Conservation (phyloP, 2,329 filamentous ascomycete species). For the Neofusicoccum sp. region DNA sequence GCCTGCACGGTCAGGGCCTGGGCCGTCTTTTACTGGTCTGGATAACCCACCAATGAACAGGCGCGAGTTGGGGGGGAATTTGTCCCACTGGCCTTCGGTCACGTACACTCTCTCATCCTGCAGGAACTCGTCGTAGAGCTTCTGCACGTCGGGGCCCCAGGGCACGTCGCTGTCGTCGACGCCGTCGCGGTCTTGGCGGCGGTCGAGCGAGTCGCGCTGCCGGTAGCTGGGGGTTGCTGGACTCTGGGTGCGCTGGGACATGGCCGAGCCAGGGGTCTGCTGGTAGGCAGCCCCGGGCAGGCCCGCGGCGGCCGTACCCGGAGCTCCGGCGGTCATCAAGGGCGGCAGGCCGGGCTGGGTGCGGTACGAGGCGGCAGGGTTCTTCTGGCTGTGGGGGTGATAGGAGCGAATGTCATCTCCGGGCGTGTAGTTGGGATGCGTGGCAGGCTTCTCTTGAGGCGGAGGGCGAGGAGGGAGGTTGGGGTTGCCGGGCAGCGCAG, state of each 20-base stretch:
- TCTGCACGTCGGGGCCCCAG: conserved; percentile 60
- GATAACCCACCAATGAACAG: conserved; percentile 71
- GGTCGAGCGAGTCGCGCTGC: conserved; percentile 28
- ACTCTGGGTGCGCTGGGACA: conserved; percentile 28
- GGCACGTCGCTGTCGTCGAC: conserved; percentile 47
- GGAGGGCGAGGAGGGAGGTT: conserved; percentile 49
- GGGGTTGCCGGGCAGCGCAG: conserved; percentile 39
- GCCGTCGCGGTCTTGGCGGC: conserved; percentile 26
- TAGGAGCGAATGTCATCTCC: conserved; percentile 51
- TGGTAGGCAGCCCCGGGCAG: conserved; percentile 17
- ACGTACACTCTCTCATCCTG: conserved; percentile 72
- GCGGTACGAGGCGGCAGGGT: conserved; percentile 31
- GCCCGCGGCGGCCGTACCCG: conserved; percentile 15
- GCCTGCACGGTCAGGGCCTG: conserved; percentile 49
- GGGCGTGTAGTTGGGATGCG: conserved; percentile 48
- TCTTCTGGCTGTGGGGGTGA: conserved; percentile 47
- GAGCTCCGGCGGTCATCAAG: conserved; percentile 23
- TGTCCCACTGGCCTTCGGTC: conserved; percentile 76
- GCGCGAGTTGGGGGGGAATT: conserved; percentile 72
- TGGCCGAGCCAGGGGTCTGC: conserved; percentile 21
- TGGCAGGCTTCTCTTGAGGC: conserved; percentile 48
- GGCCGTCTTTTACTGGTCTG: conserved; percentile 4
- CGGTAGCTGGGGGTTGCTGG: conserved; percentile 29
- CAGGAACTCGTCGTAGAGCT: conserved; percentile 70
- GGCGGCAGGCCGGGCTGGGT: conserved; percentile 27